phyloP scores from a whole-genome alignment of 2,329 filamentous ascomycete species.

The Pseudogymnoascus sp. region DNA sequence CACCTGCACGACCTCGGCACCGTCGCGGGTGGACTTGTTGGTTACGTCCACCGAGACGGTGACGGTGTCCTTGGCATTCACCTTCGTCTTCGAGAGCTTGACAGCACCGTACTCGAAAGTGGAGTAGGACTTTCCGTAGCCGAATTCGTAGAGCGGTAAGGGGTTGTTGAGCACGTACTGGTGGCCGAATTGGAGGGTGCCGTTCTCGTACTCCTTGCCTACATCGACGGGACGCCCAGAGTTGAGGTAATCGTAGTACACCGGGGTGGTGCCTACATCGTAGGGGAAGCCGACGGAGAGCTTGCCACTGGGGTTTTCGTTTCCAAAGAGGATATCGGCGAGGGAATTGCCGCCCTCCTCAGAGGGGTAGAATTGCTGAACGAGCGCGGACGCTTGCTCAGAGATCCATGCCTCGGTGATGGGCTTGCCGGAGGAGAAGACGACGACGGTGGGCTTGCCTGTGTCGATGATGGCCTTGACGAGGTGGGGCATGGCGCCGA shows the following conservation, averaged over 20 bases:
- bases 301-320: constrained; percentile 60
- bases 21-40: constrained; percentile 49
- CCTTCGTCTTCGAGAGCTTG: constrained; percentile 34
- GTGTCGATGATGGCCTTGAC: constrained; percentile 61
- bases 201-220: constrained; percentile 65
- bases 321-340: constrained; percentile 70
- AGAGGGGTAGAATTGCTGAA: constrained; percentile 70
- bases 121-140: constrained; percentile 69
- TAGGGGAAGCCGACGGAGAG: constrained; percentile 66
- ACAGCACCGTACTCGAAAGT: constrained; percentile 48
- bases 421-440: constrained; percentile 76
- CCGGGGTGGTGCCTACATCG: constrained; percentile 57
- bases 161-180: constrained; percentile 76
- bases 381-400: constrained; percentile 52
- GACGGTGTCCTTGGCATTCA: constrained; percentile 39
- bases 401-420: constrained; percentile 68
- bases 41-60: constrained; percentile 47
- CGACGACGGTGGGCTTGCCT: constrained; percentile 67
- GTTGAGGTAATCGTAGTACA: constrained; percentile 68
- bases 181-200: constrained; percentile 75
- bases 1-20: constrained; percentile 48
- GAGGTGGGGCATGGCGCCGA: constrained; percentile 62
- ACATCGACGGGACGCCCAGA: constrained; percentile 69
- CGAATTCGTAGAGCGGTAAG: constrained; percentile 75
- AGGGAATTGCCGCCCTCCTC: constrained; percentile 80